Evolutionary conservation across 2,329 filamentous ascomycete genomes (phyloP).

Genomic region (Arthrobotrys sphaeroides): DNA sequence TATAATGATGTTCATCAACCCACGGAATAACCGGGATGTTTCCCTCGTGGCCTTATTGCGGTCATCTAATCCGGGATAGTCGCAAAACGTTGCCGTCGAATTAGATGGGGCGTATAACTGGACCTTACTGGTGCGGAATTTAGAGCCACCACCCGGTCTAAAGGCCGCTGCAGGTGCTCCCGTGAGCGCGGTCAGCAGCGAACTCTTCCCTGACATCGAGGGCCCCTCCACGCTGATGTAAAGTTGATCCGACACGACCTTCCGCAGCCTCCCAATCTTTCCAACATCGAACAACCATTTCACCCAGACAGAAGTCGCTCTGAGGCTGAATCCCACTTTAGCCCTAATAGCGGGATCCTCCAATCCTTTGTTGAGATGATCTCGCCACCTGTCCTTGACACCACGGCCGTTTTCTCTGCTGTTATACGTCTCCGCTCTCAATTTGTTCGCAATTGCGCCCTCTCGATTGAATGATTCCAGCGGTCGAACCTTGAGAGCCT

Average conservation of each 20-base stretch:
- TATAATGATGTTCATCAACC: not conserved
- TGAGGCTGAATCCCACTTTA: not conserved
- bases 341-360: not conserved
- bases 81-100: not conserved
- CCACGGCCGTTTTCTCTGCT: not conserved
- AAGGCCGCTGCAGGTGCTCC: not conserved
- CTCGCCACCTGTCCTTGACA: not conserved
- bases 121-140: not conserved
- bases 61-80: not conserved
- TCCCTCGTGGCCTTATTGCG: not conserved
- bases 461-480: not conserved
- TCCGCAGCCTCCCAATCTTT: not conserved
- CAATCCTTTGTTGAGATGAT: not conserved
- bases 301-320: not conserved
- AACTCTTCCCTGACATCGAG: not conserved
- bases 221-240: not conserved
- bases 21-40: not conserved
- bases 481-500: not conserved
- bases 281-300: not conserved
- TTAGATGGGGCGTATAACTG: not conserved
- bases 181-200: not conserved
- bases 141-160: not conserved
- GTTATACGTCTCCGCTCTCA: not conserved
- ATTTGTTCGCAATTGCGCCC: not conserved
- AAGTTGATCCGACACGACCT: not conserved